Conservation (phyloP, 441 rosid genomes). For the Gossypium lobatum region DNA sequence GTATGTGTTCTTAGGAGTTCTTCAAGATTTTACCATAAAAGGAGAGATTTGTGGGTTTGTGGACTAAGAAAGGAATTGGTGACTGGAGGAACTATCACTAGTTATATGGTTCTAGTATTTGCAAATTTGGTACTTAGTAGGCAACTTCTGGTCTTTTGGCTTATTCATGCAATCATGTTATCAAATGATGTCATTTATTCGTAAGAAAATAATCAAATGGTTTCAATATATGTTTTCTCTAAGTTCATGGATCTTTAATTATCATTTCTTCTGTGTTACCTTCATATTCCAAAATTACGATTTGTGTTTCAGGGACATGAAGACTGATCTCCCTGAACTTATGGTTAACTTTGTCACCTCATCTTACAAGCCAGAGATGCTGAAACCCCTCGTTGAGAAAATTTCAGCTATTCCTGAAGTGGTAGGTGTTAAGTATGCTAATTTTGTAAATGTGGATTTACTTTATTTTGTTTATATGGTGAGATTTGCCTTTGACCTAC, state of each 20-base stretch:
- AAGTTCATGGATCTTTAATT: background rate
- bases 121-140: background rate
- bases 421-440: constrained; percentile 39
- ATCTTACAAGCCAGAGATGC: constrained; percentile 71
- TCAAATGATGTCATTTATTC: background rate
- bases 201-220: background rate
- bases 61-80: background rate
- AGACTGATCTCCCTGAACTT: constrained; percentile 61
- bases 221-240: background rate
- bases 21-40: background rate
- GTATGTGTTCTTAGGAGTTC: background rate
- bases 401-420: constrained; percentile 74
- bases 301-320: constrained; percentile 48
- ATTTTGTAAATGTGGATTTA: background rate
- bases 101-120: background rate
- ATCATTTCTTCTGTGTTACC: background rate
- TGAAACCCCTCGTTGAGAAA: constrained; percentile 72
- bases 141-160: background rate
- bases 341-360: constrained; percentile 97
- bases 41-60: background rate
- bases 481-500: background rate
- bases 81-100: background rate
- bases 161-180: background rate
- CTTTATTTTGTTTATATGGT: background rate
- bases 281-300: constrained; percentile 4